Evolutionary conservation across 495 filamentous ascomycete genomes (phyloP).

Genomic region (Cryomyces antarcticus): DNA sequence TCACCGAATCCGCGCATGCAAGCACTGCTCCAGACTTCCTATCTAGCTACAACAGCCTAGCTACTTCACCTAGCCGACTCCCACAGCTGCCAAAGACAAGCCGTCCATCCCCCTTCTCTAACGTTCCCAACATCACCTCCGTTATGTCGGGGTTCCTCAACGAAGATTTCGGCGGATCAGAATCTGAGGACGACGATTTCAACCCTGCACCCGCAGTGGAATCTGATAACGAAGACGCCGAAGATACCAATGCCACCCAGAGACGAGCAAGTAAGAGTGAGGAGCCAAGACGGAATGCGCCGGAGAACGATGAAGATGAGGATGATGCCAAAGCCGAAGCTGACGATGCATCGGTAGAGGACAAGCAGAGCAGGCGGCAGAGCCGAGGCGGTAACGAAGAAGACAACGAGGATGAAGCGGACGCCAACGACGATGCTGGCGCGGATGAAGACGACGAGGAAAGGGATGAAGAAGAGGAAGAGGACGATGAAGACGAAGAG

Average conservation of each 20-base stretch:
- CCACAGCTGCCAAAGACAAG: not conserved
- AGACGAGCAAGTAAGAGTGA: not conserved
- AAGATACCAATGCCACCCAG: not conserved
- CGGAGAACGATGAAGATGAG: slow-evolving; percentile 10
- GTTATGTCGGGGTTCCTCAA: slow-evolving; percentile 6
- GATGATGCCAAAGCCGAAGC: slow-evolving; percentile 29
- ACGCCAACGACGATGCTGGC: slow-evolving; percentile 5
- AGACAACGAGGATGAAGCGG: slow-evolving; percentile 12
- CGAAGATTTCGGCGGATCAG: slow-evolving; percentile 9
- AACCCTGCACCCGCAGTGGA: slow-evolving; percentile 9
- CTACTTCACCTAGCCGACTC: not conserved
- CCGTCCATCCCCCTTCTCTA: no score
- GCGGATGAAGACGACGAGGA: slow-evolving; percentile 15
- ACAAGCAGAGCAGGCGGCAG: not conserved
- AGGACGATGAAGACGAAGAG: slow-evolving; percentile 29
- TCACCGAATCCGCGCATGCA: no score
- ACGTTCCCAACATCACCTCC: not conserved
- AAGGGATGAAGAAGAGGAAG: slow-evolving; percentile 14
- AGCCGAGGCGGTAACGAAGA: not conserved
- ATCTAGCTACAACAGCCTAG: not conserved
- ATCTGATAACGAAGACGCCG: slow-evolving; percentile 10
- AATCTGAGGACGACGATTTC: slow-evolving; percentile 14
- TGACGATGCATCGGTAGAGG: slow-evolving; percentile 15
- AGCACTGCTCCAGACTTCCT: not conserved
- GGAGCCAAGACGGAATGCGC: slow-evolving; percentile 1